Conservation (phyloP, 2,329 filamentous ascomycete genomes). For the Fusarium napiforme region DNA sequence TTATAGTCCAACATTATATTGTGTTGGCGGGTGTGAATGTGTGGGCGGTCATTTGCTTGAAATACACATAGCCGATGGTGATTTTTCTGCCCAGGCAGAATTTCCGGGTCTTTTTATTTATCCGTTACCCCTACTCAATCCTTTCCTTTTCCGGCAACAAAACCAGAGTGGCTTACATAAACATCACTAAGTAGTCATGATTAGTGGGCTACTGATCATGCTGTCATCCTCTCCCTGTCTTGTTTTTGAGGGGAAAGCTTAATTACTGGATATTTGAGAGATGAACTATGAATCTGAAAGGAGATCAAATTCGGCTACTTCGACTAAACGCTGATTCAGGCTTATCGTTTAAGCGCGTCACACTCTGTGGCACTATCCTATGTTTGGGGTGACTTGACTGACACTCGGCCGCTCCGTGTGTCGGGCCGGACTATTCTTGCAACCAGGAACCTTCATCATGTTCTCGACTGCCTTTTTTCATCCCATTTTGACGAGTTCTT, state of each 20-base stretch:
- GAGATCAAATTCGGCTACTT: background rate
- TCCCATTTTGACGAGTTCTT: fast-evolving
- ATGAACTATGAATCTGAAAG: background rate
- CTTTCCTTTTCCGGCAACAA: too few relatives aligned
- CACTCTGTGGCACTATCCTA: background rate
- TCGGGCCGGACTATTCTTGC: fast-evolving
- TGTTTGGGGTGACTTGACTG: background rate
- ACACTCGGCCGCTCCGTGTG: background rate
- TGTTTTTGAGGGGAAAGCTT: fast-evolving
- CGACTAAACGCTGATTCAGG: fast-evolving
- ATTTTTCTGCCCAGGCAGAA: too few relatives aligned
- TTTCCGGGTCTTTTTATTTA: too few relatives aligned
- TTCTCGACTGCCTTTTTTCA: background rate
- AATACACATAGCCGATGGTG: too few relatives aligned
- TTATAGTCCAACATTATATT: too few relatives aligned
- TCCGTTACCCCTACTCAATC: too few relatives aligned
- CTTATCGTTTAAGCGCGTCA: background rate
- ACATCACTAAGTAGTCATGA: too few relatives aligned
- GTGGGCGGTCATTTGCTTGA: too few relatives aligned
- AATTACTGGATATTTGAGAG: fast-evolving
- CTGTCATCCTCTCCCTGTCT: fast-evolving
- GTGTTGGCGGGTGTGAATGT: too few relatives aligned
- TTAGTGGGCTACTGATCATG: too few relatives aligned
- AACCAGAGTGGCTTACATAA: too few relatives aligned
- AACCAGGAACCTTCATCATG: background rate